Evolutionary conservation across 2,329 filamentous ascomycete species (phyloP).

Genomic region (Fusarium brevicatenulatum): DNA sequence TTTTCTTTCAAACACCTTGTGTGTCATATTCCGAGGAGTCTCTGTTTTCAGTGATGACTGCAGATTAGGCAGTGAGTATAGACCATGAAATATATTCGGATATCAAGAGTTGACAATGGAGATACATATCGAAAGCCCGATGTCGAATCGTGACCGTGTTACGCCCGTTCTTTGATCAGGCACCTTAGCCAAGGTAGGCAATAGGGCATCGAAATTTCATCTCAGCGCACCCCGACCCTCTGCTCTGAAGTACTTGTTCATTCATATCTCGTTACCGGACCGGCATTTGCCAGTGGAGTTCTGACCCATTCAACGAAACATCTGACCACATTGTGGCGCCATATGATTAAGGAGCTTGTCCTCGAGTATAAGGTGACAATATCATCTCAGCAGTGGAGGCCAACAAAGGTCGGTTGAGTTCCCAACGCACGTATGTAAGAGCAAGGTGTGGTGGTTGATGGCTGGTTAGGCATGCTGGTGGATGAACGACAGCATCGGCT

Average conservation of each 20-base stretch:
- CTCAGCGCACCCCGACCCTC: not conserved
- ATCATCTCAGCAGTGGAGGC: not conserved
- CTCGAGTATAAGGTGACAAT: not conserved
- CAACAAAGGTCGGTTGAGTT: not conserved
- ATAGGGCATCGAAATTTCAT: not conserved
- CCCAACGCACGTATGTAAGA: not conserved
- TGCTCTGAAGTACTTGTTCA: not conserved
- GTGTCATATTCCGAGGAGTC: slow-evolving; percentile 29
- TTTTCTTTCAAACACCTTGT: slow-evolving; percentile 19
- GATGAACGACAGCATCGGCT: not conserved
- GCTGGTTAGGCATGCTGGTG: slow-evolving; percentile 2
- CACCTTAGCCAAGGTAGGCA: not conserved
- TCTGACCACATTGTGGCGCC: slow-evolving; percentile 5
- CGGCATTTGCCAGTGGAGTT: slow-evolving; percentile 26
- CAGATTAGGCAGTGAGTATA: not conserved
- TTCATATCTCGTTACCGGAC: not conserved
- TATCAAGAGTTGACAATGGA: not conserved
- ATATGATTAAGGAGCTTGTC: not conserved
- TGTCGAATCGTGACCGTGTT: not conserved
- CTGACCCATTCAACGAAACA: slow-evolving; percentile 16
- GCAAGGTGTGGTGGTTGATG: not conserved
- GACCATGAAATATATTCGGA: not conserved
- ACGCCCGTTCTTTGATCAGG: slow-evolving; percentile 5
- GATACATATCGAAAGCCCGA: not conserved
- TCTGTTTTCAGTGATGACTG: not conserved